Evolutionary conservation across 2,329 filamentous ascomycete genomes (phyloP).

Genomic region (Fulvia fulva): DNA sequence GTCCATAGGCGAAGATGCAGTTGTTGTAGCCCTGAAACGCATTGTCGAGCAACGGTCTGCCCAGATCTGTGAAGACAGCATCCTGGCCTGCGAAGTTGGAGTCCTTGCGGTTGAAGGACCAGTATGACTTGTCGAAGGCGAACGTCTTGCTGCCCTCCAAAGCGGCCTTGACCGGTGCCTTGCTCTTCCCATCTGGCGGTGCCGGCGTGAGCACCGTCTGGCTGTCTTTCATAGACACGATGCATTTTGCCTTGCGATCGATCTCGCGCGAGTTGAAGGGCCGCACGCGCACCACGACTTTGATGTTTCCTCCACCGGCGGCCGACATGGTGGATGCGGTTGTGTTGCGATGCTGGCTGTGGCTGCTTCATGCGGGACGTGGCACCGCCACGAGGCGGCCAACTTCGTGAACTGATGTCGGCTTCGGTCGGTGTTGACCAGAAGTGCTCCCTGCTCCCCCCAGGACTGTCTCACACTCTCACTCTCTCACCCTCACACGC

Average conservation of each 20-base stretch:
- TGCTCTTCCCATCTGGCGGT: constrained; percentile 56
- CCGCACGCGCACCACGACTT: constrained; percentile 95
- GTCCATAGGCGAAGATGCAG: constrained; percentile 98
- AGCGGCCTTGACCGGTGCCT: constrained; percentile 58
- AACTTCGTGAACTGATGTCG: not conserved
- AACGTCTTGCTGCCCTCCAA: constrained; percentile 74
- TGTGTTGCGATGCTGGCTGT: constrained; percentile 1
- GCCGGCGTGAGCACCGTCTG: constrained; percentile 84
- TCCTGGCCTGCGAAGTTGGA: constrained; percentile 85
- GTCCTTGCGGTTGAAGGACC: constrained; percentile 86
- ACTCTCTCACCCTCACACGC: no score
- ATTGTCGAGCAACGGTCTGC: constrained; percentile 89
- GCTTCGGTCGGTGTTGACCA: not conserved
- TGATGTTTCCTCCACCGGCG: constrained; percentile 86
- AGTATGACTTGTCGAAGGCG: constrained; percentile 95
- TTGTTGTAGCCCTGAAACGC: constrained; percentile 99
- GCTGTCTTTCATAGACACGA: constrained; percentile 90
- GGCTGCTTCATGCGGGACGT: constrained; percentile 2
- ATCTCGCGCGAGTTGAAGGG: constrained; percentile 85
- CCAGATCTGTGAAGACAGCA: constrained; percentile 81
- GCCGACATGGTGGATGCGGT: constrained; percentile 24
- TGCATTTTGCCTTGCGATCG: constrained; percentile 91
- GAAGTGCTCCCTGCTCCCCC: no score
- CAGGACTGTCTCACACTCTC: no score
- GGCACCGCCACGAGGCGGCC: constrained; percentile 14